A percentile compares a stretch with the other conserved stretches of the same genome.
phyloP scores from a whole-genome alignment of 2,329 filamentous ascomycete species.

The Ophiognomonia clavigignenti-juglandacearum region DNA sequence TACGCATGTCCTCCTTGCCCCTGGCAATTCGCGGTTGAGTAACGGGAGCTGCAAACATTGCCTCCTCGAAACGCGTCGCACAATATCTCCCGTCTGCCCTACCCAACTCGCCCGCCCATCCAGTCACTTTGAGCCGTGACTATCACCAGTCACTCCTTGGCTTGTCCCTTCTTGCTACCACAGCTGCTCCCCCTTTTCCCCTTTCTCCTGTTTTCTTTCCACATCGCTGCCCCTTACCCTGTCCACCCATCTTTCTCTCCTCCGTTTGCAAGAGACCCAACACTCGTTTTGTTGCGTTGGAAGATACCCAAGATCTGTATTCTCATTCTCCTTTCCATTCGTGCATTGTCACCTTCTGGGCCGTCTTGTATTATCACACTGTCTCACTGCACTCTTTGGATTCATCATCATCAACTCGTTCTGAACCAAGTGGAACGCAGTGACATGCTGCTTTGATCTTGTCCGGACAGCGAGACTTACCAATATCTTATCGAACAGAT shows the following conservation, averaged over 20 bases:
- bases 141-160: slow-evolving; percentile 1
- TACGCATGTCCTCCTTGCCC: slow-evolving; percentile 10
- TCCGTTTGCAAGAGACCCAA: too few relatives aligned
- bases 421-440: neutral
- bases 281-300: slow-evolving; percentile 3
- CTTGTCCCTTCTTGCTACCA: neutral
- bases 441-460: neutral
- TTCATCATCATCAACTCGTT: neutral
- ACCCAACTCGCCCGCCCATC: slow-evolving; percentile 7
- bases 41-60: slow-evolving; percentile 15
- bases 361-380: neutral
- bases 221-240: neutral
- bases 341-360: neutral
- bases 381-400: slow-evolving; percentile 3
- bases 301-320: slow-evolving; percentile 1
- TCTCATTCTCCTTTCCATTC: neutral
- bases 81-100: slow-evolving; percentile 13
- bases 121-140: slow-evolving; percentile 3
- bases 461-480: neutral
- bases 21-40: slow-evolving; percentile 9
- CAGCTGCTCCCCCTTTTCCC: neutral
- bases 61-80: slow-evolving; percentile 15
- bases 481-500: too few relatives aligned
- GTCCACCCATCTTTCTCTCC: neutral
- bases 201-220: neutral